phyloP scores from a whole-genome alignment of 1,284 basidiomycete genomes.

The Volvariella volvacea region DNA sequence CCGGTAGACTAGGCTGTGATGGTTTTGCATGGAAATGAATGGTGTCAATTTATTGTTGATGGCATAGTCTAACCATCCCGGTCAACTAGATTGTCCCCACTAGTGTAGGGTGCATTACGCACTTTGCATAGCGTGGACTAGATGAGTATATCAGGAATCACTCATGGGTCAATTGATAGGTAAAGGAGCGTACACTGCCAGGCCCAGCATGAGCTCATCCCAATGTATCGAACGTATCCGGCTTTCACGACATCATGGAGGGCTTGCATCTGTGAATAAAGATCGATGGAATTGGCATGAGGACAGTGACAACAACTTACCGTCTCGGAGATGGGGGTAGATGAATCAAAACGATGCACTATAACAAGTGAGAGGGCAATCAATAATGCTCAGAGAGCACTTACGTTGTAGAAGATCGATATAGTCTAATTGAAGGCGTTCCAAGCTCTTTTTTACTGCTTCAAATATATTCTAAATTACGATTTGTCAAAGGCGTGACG shows the following conservation, averaged over 20 bases:
- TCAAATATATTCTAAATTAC: constrained; percentile 45
- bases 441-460: constrained; percentile 59
- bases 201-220: constrained; percentile 47
- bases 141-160: not conserved
- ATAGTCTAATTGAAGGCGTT: constrained; percentile 64
- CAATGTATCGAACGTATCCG: constrained; percentile 62
- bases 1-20: constrained; percentile 50
- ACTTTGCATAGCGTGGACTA: constrained; percentile 47
- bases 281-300: not conserved
- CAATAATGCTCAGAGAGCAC: not conserved
- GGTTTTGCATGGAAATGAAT: constrained; percentile 71
- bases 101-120: no score
- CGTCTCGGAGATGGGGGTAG: constrained; percentile 55
- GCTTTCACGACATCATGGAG: constrained; percentile 58
- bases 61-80: constrained; percentile 39
- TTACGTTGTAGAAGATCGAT: constrained; percentile 46
- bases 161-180: not conserved
- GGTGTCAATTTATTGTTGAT: constrained; percentile 51
- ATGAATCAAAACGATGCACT: constrained; percentile 54
- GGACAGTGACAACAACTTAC: constrained; percentile 13
- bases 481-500: not conserved
- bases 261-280: constrained; percentile 48
- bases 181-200: constrained; percentile 34
- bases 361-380: constrained; percentile 1
- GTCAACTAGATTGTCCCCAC: no score